phyloP scores from a whole-genome alignment of 2,329 filamentous ascomycete genomes.

The Fulvia fulva region DNA sequence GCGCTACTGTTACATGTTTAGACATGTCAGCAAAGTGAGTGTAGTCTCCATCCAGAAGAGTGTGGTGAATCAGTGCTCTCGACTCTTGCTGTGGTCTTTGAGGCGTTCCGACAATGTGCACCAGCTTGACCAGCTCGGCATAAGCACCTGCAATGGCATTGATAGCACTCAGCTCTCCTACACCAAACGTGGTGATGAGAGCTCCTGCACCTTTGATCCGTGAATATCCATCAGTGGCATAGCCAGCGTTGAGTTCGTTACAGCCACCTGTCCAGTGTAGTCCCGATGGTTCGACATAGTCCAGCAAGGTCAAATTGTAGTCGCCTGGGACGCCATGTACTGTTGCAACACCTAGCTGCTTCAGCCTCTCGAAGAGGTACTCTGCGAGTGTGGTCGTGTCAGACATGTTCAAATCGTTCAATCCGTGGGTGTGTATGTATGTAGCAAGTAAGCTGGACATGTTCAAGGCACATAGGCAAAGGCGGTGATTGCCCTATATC shows the following conservation, averaged over 20 bases:
- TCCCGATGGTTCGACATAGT: slow-evolving; percentile 34
- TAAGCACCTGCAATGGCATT: slow-evolving; percentile 44
- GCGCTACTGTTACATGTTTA: slow-evolving; percentile 64
- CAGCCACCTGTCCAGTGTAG: slow-evolving; percentile 50
- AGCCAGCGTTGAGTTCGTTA: slow-evolving; percentile 57
- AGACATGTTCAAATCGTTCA: neutral
- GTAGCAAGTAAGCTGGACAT: neutral
- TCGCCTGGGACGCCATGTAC: slow-evolving; percentile 45
- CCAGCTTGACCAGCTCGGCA: slow-evolving; percentile 42
- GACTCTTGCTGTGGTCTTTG: neutral
- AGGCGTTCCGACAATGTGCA: slow-evolving; percentile 38
- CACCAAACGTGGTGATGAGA: slow-evolving; percentile 58
- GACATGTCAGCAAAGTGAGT: slow-evolving; percentile 54
- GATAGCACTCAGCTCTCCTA: slow-evolving; percentile 48
- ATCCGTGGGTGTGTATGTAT: neutral
- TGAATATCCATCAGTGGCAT: slow-evolving; percentile 57
- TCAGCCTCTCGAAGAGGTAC: slow-evolving; percentile 43
- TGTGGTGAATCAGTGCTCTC: slow-evolving; percentile 7
- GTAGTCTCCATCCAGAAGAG: slow-evolving; percentile 2
- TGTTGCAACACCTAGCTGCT: slow-evolving; percentile 39
- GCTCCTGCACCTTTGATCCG: slow-evolving; percentile 49
- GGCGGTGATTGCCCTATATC: neutral
- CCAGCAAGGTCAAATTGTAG: slow-evolving; percentile 45
- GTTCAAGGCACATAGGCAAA: neutral
- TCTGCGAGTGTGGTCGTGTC: slow-evolving; percentile 39